Percentiles rank a stretch among this genome's conserved stretches.
These are phyloP conservation scores for Inosperma sp. DNA, from an alignment of 768 basidiomycete species.

Conservation along the genomic window DNA sequence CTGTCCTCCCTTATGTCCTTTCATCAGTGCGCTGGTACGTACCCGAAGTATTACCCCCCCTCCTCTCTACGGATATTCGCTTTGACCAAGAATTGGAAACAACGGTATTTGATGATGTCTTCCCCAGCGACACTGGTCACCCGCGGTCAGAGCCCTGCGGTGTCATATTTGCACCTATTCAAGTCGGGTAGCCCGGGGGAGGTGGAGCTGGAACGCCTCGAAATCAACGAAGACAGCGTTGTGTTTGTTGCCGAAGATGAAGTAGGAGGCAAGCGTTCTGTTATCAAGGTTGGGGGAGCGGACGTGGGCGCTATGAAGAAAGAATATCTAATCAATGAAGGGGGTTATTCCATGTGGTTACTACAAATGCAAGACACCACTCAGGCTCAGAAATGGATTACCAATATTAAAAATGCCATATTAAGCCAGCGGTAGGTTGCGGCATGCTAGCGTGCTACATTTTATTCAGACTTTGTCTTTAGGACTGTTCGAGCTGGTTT, in stretches of 20 bases:
- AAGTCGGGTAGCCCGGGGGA: slow-evolving; percentile 56
- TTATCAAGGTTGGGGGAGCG: slow-evolving; percentile 65
- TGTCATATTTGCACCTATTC: slow-evolving; percentile 70
- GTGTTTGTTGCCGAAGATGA: slow-evolving; percentile 68
- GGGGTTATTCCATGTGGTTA: slow-evolving; percentile 60
- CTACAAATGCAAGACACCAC: slow-evolving; percentile 57
- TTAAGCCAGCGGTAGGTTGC: slow-evolving; percentile 59
- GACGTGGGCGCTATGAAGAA: slow-evolving; percentile 50
- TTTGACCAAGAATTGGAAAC: slow-evolving; percentile 69
- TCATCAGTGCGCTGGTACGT: slow-evolving; percentile 44
- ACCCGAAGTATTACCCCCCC: slow-evolving; percentile 68
- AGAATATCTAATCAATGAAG: slow-evolving; percentile 43
- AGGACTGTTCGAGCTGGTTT: slow-evolving; percentile 71
- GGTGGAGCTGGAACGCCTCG: slow-evolving; percentile 66
- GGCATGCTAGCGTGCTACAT: background rate
- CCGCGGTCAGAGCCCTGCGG: slow-evolving; percentile 33
- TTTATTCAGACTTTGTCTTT: slow-evolving; percentile 9
- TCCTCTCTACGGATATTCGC: slow-evolving; percentile 69
- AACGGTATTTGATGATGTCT: slow-evolving; percentile 56
- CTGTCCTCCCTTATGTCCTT: slow-evolving; percentile 47
- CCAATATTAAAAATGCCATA: slow-evolving; percentile 65
- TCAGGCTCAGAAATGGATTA: slow-evolving; percentile 75
- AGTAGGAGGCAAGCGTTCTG: slow-evolving; percentile 42
- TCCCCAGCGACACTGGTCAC: slow-evolving; percentile 39
- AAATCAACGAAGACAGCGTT: slow-evolving; percentile 72